Base-by-base conservation (phyloP, 495 filamentous ascomycete genomes). In the Aspergillus avenaceus region DNA sequence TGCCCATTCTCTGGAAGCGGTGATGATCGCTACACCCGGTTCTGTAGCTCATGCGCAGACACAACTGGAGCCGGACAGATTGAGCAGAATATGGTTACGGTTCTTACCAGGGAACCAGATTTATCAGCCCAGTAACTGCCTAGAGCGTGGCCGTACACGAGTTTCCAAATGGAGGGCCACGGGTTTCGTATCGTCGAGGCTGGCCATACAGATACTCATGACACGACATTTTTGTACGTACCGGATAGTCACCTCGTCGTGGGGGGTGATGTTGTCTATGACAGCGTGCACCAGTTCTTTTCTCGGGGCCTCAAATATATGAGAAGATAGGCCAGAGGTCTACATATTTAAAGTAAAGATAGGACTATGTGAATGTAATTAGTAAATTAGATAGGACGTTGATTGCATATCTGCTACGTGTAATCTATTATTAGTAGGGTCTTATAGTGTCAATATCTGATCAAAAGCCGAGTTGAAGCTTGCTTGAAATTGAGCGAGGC, bases 211-310 rank as follows among this genome's bases (percentile, higher is more conserved):
- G 69, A 72, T 32, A 70, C 65, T 4, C 42, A 60, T 23, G 50
- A 62, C 28, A 54, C 63, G 0, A 65, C 66, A 1, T 49, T 69
- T 2, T 55, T 72, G 2, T 57, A 59, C 36, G 52, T 67, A 1
- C 66, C 65, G 0, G 47, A 59, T 24, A 12, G 70, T 8, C 46
- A 57, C 9, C 53, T 68, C 18, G 69, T 53, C 4, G 56, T 70
- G 1, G 40, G 52, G 1, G 66, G 66, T 6, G 66, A 72, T 47
- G 59, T 67, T 12, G 63, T 73, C 0, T 74, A 74, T 28, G 67
- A 66, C 8, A 46, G 65, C 8, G 59, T 59, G 2, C 63, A 71
- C 45, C 61, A 66, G 50, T 64, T 58, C 25, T n/a, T n/a, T n/a
- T n/a, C n/a, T n/a, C n/a, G n/a, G n/a, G n/a, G n/a, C n/a, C n/a